A percentile compares a stretch with the other conserved stretches of the same genome.
Conservation (phyloP, 2,329 filamentous ascomycete species). For the Sporothrix brunneoviolacea region DNA sequence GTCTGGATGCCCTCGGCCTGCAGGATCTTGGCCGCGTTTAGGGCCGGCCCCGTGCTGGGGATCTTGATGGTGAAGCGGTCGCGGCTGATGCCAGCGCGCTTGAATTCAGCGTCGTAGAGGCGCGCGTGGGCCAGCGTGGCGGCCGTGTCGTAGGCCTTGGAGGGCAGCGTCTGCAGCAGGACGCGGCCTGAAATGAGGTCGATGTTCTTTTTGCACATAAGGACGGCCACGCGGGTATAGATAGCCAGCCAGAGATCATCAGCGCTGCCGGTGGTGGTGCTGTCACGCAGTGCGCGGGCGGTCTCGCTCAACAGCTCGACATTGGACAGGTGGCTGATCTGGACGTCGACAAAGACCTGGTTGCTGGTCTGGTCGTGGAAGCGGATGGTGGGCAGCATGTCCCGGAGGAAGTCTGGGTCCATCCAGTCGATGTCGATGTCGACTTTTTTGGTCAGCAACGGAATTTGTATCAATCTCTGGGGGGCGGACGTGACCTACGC, state of each 20-base stretch:
- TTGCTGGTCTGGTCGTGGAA: conserved; percentile 46
- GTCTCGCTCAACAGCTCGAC: conserved; percentile 34
- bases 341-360: conserved; percentile 41
- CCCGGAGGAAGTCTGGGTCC: conserved; percentile 41
- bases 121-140: conserved; percentile 40
- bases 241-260: conserved; percentile 35
- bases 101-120: conserved; percentile 40
- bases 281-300: conserved; percentile 37
- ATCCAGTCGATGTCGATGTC: conserved; percentile 47
- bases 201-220: conserved; percentile 41
- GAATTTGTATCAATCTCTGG: background rate
- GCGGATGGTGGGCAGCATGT: conserved; percentile 27
- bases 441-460: conserved; percentile 28
- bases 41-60: conserved; percentile 39
- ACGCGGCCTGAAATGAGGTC: conserved; percentile 40
- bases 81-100: conserved; percentile 35
- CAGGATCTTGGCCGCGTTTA: conserved; percentile 38
- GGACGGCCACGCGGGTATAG: conserved; percentile 41
- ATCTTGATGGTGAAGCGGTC: conserved; percentile 47
- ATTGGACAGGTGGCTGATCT: conserved; percentile 38
- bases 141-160: conserved; percentile 38
- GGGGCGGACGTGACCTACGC: conserved; percentile 23
- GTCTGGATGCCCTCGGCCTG: conserved; percentile 39
- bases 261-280: conserved; percentile 20
- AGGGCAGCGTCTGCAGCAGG: conserved; percentile 41